Evolutionary conservation across 148 eudicot genomes (phyloP), one percentile per base, ranked within the genome.

Genomic region (Diospyros lotus): DNA sequence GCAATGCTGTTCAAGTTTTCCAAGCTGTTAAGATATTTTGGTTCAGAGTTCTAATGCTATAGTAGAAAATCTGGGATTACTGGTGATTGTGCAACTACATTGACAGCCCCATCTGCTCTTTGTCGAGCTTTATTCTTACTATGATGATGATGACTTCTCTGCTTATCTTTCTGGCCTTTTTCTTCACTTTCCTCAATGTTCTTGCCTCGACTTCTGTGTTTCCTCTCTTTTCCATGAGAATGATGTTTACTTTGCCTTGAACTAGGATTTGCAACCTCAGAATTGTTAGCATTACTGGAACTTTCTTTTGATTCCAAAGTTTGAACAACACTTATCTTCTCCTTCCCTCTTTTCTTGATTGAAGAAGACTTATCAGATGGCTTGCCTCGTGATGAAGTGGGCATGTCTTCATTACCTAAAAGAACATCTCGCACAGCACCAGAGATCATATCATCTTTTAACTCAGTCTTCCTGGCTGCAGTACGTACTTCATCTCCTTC

Each of bases 401-500:
- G 64, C 15, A 69, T 64, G 68, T 77, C 83, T 65, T 89, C 90
- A 77, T 63, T 85, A 44, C 85, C 85, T 50, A 83, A 65, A 68
- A 91, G 89, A 83, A 90, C 85, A 66, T 92, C 94, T 74, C 86
- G 82, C 52, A 94, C 96, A 59, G 92, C 94, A 71, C 88, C 94
- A 60, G 98, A 89, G 55, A 94, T 81, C 71, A 84, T 72, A 77
- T 87, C 91, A 15, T 84, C 89, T 68, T 77, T 82, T 12, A 58
- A 40, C 74, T 80, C 80, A 3, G 81, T 52, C 73, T 82, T 89
- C 74, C 85, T 82, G 8, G 69, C 51, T 9, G 76, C 74, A 48
- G 81, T 72, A 64, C 78, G 78, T 64, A 66, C 75, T 60, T 84
- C 90, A 79, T 82, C 82, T 17, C 84, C 80, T 55, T 90, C 98